A percentile compares a stretch with the other conserved stretches of the same genome.
Evolutionary conservation across 2,329 filamentous ascomycete species (phyloP).

Genomic region (Rasamsonia emersonii): DNA sequence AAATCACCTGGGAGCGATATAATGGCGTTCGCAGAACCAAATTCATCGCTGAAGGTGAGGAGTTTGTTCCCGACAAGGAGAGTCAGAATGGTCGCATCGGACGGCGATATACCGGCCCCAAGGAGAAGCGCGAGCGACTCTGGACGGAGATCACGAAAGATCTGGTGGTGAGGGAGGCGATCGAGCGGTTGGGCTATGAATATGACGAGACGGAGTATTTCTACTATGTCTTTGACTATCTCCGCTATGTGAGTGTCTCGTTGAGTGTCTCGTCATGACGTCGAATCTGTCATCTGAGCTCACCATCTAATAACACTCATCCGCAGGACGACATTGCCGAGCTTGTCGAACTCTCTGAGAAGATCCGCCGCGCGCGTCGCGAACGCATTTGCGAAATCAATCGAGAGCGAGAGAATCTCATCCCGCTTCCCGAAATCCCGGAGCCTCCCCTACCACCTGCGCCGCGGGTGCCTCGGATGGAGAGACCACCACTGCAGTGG

Average conservation of each 20-base stretch:
- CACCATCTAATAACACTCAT: slow-evolving; percentile 29
- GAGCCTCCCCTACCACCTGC: slow-evolving; percentile 8
- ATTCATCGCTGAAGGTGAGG: slow-evolving; percentile 61
- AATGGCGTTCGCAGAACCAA: slow-evolving; percentile 67
- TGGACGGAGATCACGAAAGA: slow-evolving; percentile 99
- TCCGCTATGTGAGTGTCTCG: slow-evolving; percentile 64
- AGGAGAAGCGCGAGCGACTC: slow-evolving; percentile 50
- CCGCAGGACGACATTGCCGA: slow-evolving; percentile 74
- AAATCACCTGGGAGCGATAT: slow-evolving; percentile 71
- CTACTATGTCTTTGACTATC: slow-evolving; percentile 88
- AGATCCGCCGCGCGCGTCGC: slow-evolving; percentile 61
- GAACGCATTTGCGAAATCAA: slow-evolving; percentile 53
- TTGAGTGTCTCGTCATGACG: not conserved
- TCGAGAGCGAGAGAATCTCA: slow-evolving; percentile 29
- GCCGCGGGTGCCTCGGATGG: slow-evolving; percentile 11
- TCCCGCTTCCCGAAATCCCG: slow-evolving; percentile 13
- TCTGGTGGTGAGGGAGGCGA: slow-evolving; percentile 75
- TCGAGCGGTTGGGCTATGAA: slow-evolving; percentile 74
- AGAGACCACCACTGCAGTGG: slow-evolving; percentile 3
- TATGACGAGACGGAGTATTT: slow-evolving; percentile 85
- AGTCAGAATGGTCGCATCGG: slow-evolving; percentile 32
- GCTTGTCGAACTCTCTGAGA: slow-evolving; percentile 72
- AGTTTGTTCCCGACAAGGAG: slow-evolving; percentile 47
- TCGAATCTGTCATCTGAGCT: slow-evolving; percentile 11
- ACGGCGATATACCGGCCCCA: slow-evolving; percentile 35